Evolutionary conservation across 1,284 basidiomycete species (phyloP), one percentile per base, ranked within the genome.

Genomic region (Porodaedalea pini): DNA sequence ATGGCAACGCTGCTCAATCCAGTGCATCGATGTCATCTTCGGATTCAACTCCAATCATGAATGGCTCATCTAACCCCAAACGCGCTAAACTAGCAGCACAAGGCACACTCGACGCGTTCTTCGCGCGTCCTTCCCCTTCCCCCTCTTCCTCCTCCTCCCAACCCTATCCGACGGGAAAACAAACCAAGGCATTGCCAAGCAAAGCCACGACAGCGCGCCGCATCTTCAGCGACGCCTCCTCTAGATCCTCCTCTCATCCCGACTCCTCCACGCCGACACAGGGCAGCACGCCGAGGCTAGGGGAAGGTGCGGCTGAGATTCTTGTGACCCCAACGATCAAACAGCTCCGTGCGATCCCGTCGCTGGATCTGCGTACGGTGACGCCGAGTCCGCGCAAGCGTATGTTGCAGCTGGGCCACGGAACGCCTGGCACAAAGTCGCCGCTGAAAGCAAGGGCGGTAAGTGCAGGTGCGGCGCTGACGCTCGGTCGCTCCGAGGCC

Each of bases 341-440:
- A 29, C 45, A 59, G 27, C 41, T 60, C 17, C 57, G 40, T 8
- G 54, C 48, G 21, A 47, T 60, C 15, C 58, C 54, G 7, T 15
- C 25, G 8, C 43, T 60, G 17, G 58, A 60, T 31, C 31, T 60
- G 43, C 54, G 54, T 13, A 53, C 58, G 40, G 37, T 60, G 54
- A 60, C 58, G 21, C 58, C 58, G 13, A 57, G 54, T 29, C 58
- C 58, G 13, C 37, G 54, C 11, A 60, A 60, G 37, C 21, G 27
- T 10, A 21, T 17, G 6, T 29, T 55, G 13, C 27, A 53, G 17
- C 15, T 52, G 7, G 51, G 44, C 32, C 25, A 36, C 23, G 51
- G 31, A 23, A 19, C 23, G 4, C 45, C 45, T 11, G 39, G 32
- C n/a, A 40, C 51, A 4, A 50, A 50, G 19, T 5, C 19, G 11